Base-by-base conservation (phyloP, 2,329 filamentous ascomycete genomes). In the Aspergillus brunneoviolaceus region DNA sequence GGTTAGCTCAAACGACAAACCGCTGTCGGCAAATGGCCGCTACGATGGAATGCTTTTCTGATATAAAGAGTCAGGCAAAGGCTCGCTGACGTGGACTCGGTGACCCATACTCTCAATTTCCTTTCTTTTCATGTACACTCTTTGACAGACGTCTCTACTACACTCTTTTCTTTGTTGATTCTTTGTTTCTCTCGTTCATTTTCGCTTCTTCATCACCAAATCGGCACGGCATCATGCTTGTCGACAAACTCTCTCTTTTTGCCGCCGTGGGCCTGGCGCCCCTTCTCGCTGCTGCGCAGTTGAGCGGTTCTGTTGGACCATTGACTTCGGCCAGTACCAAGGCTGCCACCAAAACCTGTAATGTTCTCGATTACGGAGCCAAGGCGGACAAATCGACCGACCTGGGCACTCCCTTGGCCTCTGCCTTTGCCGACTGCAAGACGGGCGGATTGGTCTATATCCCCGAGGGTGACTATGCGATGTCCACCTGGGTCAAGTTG, bases 351-450 rank as follows among this genome's bases (percentile, higher is more conserved):
- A 65, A 65, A 64, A 79, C 78, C 10, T 85, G 83, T 72, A 82
- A 81, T 65, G 81, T 85, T 47, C 74, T 82, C 55, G 71, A 80
- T 60, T 84, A 85, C 63, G 83, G 83, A 14, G 83, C 76, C 9
- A 76, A 75, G 33, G 82, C 83, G 2, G 80, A 82, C 67, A 80
- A 80, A 60, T 73, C 74, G 16, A 81, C 81, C 4, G 83, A 85
- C 64, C 69, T 85, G 29, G 80, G 82, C 0, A 73, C 78, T 2
- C 75, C 83, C 9, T 73, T 85, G 16, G 72, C 72, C 6, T 73
- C 75, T 23, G 84, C 83, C 3, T 84, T 80, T 65, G 76, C 70
- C 2, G 83, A 76, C n/a, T 85, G 83, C 74, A 81, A 80, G 60
- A 67, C 71, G 11, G 82, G 82, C 6, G 83, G 83, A 45, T 74